A percentile compares a stretch with the other conserved stretches of the same genome.
These are phyloP conservation scores for Tricholoma terreum DNA, from an alignment of 768 basidiomycete species.

Conservation along the genomic window DNA sequence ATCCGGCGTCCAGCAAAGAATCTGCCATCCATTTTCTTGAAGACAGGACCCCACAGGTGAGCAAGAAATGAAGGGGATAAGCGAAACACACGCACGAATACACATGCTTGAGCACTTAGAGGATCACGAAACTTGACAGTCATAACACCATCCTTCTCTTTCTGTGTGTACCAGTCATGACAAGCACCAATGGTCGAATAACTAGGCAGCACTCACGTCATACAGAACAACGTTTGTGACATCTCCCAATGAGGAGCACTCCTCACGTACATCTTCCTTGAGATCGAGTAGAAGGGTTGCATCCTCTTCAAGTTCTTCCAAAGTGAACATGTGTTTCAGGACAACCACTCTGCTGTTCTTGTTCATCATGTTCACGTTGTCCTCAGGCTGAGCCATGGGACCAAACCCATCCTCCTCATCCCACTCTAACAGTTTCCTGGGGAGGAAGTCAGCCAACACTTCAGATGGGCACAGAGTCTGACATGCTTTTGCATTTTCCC, in stretches of 20 bases:
- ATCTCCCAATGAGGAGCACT: constrained; percentile 85
- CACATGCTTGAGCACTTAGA: constrained; percentile 89
- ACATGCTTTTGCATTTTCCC: constrained; percentile 85
- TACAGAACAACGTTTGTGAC: constrained; percentile 95
- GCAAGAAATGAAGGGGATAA: not conserved
- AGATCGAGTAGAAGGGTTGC: constrained; percentile 82
- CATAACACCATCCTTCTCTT: constrained; percentile 92
- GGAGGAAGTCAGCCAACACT: not conserved
- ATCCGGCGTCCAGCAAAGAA: constrained; percentile 85
- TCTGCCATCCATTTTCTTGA: constrained; percentile 90
- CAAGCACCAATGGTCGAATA: not conserved
- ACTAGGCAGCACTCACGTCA: constrained; percentile 60
- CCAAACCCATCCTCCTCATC: constrained; percentile 93
- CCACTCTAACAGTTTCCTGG: constrained; percentile 91
- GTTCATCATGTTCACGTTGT: constrained; percentile 42
- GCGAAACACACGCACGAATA: constrained; percentile 54
- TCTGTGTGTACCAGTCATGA: constrained; percentile 41
- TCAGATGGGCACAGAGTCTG: not conserved
- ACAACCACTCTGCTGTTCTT: constrained; percentile 81
- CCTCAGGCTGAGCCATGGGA: constrained; percentile 57
- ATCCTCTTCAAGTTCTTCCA: constrained; percentile 83
- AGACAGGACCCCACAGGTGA: not conserved
- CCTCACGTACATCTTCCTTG: constrained; percentile 95
- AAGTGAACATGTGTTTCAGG: constrained; percentile 92
- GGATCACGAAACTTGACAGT: constrained; percentile 94